Conservation (phyloP, 306 rosid species). For the Citrullus amarus region DNA sequence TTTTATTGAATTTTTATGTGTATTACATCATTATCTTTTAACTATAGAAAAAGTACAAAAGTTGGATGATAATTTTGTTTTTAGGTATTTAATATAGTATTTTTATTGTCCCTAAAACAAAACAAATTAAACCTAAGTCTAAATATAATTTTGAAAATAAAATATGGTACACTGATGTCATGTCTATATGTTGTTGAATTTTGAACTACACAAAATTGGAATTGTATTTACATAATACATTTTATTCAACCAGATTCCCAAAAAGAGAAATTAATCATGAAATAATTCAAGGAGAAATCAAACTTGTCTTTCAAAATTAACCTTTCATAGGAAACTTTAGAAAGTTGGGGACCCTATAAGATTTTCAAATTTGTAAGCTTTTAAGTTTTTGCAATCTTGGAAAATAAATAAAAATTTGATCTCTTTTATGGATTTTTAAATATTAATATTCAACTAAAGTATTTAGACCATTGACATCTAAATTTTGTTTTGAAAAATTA, state of each 20-base stretch:
- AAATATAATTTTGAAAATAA: too few relatives aligned
- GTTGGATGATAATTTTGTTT: too few relatives aligned
- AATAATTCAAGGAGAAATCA: not conserved
- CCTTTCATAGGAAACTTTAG: not conserved
- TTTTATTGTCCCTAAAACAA: too few relatives aligned
- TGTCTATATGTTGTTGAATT: not conserved
- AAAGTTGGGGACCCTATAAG: not conserved
- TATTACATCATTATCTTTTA: too few relatives aligned
- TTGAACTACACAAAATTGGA: not conserved
- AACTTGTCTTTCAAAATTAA: not conserved
- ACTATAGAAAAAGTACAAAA: too few relatives aligned
- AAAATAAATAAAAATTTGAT: not conserved
- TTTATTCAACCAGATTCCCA: not conserved
- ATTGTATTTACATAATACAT: not conserved
- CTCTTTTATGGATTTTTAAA: too few relatives aligned
- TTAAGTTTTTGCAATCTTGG: not conserved
- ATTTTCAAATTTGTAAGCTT: not conserved
- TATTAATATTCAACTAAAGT: too few relatives aligned
- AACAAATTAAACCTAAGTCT: too few relatives aligned
- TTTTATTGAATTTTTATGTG: too few relatives aligned
- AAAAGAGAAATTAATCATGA: not conserved
- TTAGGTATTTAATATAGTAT: too few relatives aligned
- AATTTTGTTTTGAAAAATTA: too few relatives aligned
- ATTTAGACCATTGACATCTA: too few relatives aligned
- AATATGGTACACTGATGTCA: not conserved